Evolutionary conservation across 2,329 filamentous ascomycete genomes (phyloP).

Genomic region (Trichoderma hamatum): DNA sequence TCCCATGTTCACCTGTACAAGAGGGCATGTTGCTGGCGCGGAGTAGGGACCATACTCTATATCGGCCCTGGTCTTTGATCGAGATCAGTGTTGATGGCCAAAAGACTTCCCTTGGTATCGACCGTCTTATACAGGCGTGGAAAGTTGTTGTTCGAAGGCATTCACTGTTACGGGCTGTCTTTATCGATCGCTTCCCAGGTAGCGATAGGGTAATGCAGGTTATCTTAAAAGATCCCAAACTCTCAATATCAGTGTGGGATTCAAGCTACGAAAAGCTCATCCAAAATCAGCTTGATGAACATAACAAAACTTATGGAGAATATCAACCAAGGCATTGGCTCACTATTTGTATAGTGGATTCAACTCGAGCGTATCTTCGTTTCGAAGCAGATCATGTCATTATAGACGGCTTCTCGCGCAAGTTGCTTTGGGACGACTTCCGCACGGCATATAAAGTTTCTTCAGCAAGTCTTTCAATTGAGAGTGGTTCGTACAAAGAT

Average conservation of each 20-base stretch:
- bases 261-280: neutral
- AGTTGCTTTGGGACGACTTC: constrained; percentile 35
- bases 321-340: constrained; percentile 26
- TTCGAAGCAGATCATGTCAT: constrained; percentile 39
- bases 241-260: neutral
- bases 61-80: neutral
- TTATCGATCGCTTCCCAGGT: constrained; percentile 26
- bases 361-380: constrained; percentile 27
- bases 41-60: neutral
- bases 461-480: neutral
- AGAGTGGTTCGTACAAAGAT: neutral
- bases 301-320: neutral
- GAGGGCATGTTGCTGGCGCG: constrained; percentile 18
- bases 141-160: constrained; percentile 11
- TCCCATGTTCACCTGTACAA: constrained; percentile 28
- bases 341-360: constrained; percentile 23
- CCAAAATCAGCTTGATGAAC: neutral
- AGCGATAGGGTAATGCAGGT: constrained; percentile 26
- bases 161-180: constrained; percentile 24
- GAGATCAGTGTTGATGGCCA: neutral
- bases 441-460: constrained; percentile 31
- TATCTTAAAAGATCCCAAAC: constrained; percentile 17
- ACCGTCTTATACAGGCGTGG: constrained; percentile 17
- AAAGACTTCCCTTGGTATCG: neutral
- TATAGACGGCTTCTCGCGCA: constrained; percentile 34